Evolutionary conservation across 768 basidiomycete species (phyloP).

Genomic region (Psilocybe cyanescens): DNA sequence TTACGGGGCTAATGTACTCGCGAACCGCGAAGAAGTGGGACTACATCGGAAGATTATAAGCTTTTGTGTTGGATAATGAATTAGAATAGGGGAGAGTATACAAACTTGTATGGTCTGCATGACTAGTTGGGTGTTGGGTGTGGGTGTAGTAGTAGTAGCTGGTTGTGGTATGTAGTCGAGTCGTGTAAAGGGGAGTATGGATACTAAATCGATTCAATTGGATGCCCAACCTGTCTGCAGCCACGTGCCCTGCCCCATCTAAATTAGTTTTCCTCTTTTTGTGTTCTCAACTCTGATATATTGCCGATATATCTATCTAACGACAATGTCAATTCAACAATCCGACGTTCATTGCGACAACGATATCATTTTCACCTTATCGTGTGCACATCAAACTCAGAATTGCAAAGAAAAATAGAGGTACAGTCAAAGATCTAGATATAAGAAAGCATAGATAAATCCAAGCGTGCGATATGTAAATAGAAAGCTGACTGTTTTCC

Average conservation of each 20-base stretch:
- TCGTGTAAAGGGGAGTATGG: conserved; percentile 15
- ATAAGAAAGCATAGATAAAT: conserved; percentile 6
- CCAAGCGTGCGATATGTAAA: neutral
- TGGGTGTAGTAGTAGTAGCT: conserved; percentile 11
- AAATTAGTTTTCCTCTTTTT: conserved; percentile 5
- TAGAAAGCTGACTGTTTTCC: neutral
- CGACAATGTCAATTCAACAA: neutral
- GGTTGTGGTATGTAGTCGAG: conserved; percentile 16
- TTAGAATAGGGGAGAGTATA: neutral
- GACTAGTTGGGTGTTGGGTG: conserved; percentile 10
- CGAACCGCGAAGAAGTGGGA: conserved; percentile 93
- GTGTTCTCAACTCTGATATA: conserved; percentile 2
- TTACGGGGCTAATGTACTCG: conserved; percentile 90
- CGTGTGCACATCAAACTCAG: conserved; percentile 1
- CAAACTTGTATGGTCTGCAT: conserved; percentile 49
- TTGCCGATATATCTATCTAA: neutral
- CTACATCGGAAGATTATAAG: conserved; percentile 39
- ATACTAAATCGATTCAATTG: conserved; percentile 34
- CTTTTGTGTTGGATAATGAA: neutral
- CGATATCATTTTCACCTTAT: neutral
- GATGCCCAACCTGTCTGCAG: conserved; percentile 13
- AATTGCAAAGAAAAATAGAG: conserved; percentile 2
- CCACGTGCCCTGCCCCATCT: conserved; percentile 33
- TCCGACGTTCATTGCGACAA: neutral
- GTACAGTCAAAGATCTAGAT: conserved; percentile 18